Base-by-base conservation (phyloP, 805 yeast genomes). In the Saccharomycopsis schoenii region DNA sequence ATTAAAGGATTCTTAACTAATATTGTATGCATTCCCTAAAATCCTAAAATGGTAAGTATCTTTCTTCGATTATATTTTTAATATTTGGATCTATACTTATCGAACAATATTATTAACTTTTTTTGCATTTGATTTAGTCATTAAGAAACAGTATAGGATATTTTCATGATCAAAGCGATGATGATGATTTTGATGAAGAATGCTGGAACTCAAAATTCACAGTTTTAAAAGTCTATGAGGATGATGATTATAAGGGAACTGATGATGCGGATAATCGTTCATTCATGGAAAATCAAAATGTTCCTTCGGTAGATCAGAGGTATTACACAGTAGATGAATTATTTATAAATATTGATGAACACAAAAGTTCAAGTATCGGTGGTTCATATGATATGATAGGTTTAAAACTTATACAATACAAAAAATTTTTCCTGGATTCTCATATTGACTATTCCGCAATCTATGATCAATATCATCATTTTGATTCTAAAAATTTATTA, bases 151-250 rank as follows among this genome's bases (percentile, higher is more conserved):
- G 52, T 12, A 47, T 47, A 24, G 52, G 52, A 21, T 47, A 47
- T 47, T 47, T 47, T 6, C 52, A 47, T 19, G 34, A 47, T 47
- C 52, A 47, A 47, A 47, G 52, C 10, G 52, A 47, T 21, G 34
- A 47, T 24, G 52, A 47, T 47, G 52, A 47, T n/a, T 47, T 47
- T 47, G 52, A 47, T 47, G 52, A 47, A 11, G 52, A 47, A 9
- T 47, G 52, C 25, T 47, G 52, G 52, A 47, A 47, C 52, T 47
- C 52, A 47, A 47, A 47, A 47, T 47, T 47, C 25, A 47, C 52
- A 1, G 34, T 47, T 5, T 21, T 47, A 25, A 24, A 47, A 47
- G 34, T 47, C 21, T 47, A 24, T 8, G 52, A 47, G 19, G 52
- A 47, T 15, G 52, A 47, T 17, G 50, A 42, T 29, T 29, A 29